Evolutionary conservation across 805 yeast genomes (phyloP).

Genomic region (Nadsonia fulvescens): DNA sequence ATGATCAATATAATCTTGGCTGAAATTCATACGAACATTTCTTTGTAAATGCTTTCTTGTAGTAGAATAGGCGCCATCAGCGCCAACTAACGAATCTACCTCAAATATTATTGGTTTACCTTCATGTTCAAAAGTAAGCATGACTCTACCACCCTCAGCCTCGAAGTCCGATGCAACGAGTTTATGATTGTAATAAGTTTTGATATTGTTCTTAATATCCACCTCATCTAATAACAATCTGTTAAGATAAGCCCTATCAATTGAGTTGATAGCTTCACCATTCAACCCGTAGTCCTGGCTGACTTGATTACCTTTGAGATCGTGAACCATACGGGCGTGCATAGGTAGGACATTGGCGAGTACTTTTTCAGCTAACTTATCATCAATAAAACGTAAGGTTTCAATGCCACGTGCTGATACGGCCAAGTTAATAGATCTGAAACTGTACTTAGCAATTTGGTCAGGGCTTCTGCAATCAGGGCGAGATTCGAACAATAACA

Average conservation of each 20-base stretch:
- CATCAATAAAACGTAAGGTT: slow-evolving; percentile 47
- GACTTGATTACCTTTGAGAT: slow-evolving; percentile 38
- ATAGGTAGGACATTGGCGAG: slow-evolving; percentile 56
- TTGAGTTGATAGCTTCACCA: slow-evolving; percentile 74
- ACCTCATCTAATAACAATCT: slow-evolving; percentile 45
- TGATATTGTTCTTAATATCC: slow-evolving; percentile 28
- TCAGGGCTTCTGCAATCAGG: slow-evolving; percentile 38
- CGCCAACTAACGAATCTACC: slow-evolving; percentile 54
- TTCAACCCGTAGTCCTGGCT: slow-evolving; percentile 62
- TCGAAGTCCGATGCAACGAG: slow-evolving; percentile 26
- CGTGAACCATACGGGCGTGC: slow-evolving; percentile 84
- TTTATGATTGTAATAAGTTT: slow-evolving; percentile 37
- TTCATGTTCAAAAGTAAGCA: slow-evolving; percentile 7
- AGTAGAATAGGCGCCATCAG: slow-evolving; percentile 72
- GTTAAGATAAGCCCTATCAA: slow-evolving; percentile 59
- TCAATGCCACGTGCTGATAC: slow-evolving; percentile 71
- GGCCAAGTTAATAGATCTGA: slow-evolving; percentile 64
- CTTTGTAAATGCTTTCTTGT: slow-evolving; percentile 54
- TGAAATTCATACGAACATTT: slow-evolving; percentile 44
- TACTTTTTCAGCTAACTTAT: slow-evolving; percentile 35
- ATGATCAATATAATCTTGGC: slow-evolving; percentile 68
- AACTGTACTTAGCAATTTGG: slow-evolving; percentile 9
- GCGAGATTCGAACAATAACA: slow-evolving; percentile 54
- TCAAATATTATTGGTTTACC: slow-evolving; percentile 6
- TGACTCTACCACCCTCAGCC: slow-evolving; percentile 8